phyloP scores from a whole-genome alignment of 495 filamentous ascomycete species.

The Aspergillus coremiiformis region DNA sequence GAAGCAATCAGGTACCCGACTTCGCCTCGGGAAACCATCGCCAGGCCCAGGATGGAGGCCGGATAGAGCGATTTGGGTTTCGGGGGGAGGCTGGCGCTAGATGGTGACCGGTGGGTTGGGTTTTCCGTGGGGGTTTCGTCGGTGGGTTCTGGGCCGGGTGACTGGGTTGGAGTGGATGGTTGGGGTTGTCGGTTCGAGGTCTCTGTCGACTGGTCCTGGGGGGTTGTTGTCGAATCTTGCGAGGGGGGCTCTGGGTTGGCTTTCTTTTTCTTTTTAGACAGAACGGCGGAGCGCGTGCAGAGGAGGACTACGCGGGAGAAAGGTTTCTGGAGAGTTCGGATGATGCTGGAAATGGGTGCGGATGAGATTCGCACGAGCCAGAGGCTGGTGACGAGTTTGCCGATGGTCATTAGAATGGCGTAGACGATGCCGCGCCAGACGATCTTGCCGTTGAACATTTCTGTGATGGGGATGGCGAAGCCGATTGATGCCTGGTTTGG shows the following conservation, averaged over 20 bases:
- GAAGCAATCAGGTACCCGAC: slow-evolving; percentile 74
- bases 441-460: slow-evolving; percentile 56
- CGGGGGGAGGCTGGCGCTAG: slow-evolving; percentile 10
- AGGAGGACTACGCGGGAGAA: slow-evolving; percentile 6
- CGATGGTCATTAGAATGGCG: slow-evolving; percentile 58
- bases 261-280: not conserved
- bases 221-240: no score
- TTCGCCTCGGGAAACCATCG: slow-evolving; percentile 73
- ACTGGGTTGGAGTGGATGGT: not conserved
- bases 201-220: not conserved
- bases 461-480: slow-evolving; percentile 67
- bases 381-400: slow-evolving; percentile 55
- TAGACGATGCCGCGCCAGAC: slow-evolving; percentile 71
- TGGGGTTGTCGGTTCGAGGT: not conserved
- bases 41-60: slow-evolving; percentile 47
- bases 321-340: slow-evolving; percentile 1
- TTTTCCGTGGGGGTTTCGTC: not conserved
- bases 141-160: not conserved
- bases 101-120: not conserved
- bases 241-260: not conserved
- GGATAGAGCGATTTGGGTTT: slow-evolving; percentile 54
- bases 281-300: not conserved
- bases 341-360: slow-evolving; percentile 5
- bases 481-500: slow-evolving; percentile 57
- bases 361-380: slow-evolving; percentile 51